A percentile compares a stretch with the other conserved stretches of the same genome.
Evolutionary conservation across 352 stramenopile species (phyloP).

Genomic region (Phytophthora parvispora): DNA sequence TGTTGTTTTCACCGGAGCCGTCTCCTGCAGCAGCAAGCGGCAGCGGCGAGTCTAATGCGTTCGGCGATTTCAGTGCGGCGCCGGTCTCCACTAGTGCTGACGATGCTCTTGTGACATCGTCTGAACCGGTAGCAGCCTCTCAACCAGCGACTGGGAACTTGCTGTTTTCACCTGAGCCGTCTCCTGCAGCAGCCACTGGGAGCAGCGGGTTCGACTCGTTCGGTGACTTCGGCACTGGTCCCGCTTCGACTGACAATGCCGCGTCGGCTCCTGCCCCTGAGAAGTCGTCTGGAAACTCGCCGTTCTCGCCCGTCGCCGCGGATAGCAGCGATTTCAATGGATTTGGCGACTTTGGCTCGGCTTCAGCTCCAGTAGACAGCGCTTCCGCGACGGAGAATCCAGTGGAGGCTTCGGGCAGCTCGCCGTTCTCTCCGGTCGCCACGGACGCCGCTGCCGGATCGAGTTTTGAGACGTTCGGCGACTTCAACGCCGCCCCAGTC

Average conservation of each 20-base stretch:
- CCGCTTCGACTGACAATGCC: slow-evolving; percentile 5
- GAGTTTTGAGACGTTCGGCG: slow-evolving; percentile 22
- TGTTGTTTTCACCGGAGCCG: slow-evolving; percentile 23
- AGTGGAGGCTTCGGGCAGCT: slow-evolving; percentile 6
- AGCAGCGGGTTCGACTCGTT: slow-evolving; percentile 22
- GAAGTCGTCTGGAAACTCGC: slow-evolving; percentile 21
- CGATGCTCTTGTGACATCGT: slow-evolving; percentile 1
- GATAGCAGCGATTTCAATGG: slow-evolving; percentile 21
- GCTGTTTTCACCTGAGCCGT: slow-evolving; percentile 25
- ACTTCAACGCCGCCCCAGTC: slow-evolving; percentile 16
- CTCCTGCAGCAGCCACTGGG: slow-evolving; percentile 10
- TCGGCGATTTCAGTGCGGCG: slow-evolving; percentile 24
- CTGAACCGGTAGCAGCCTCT: slow-evolving; percentile 7
- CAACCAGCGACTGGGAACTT: slow-evolving; percentile 15
- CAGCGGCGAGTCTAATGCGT: slow-evolving; percentile 13
- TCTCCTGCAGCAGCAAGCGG: slow-evolving; percentile 14
- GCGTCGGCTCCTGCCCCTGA: slow-evolving; percentile 2
- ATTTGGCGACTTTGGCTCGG: slow-evolving; percentile 42
- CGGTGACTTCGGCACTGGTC: slow-evolving; percentile 20
- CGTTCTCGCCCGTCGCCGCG: slow-evolving; percentile 25
- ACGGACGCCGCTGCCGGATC: slow-evolving; percentile 4
- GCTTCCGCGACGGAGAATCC: slow-evolving; percentile 1
- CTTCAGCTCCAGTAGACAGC: slow-evolving; percentile 11
- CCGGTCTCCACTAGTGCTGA: slow-evolving; percentile 6
- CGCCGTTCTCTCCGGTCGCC: slow-evolving; percentile 22